phyloP scores from a whole-genome alignment of 2,329 filamentous ascomycete species.

The Aureobasidium mangrovei region DNA sequence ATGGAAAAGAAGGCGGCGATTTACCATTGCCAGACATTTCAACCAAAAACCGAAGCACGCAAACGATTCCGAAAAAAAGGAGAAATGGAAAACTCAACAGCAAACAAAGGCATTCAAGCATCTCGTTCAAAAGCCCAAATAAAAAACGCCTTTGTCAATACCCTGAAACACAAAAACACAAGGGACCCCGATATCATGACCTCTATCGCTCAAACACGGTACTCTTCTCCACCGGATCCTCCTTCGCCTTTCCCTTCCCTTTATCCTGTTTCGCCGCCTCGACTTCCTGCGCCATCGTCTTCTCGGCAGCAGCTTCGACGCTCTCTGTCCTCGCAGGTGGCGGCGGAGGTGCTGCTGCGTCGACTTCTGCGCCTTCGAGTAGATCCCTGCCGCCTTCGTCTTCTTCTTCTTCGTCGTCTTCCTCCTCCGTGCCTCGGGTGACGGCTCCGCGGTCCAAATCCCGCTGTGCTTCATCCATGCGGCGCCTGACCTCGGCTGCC shows the following conservation, averaged over 20 bases:
- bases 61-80: too few species aligned
- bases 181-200: neutral
- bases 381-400: conserved; percentile 54
- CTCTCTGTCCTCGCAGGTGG: neutral
- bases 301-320: neutral
- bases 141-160: too few species aligned
- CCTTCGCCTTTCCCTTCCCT: conserved; percentile 23
- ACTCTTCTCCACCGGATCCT: conserved; percentile 26
- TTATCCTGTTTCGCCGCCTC: conserved; percentile 17
- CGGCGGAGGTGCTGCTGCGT: conserved; percentile 17
- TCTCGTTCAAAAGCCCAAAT: too few species aligned
- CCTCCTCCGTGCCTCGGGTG: conserved; percentile 42
- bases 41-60: too few species aligned
- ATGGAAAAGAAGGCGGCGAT: too few species aligned
- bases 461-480: conserved; percentile 92
- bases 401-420: conserved; percentile 56
- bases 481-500: conserved; percentile 78
- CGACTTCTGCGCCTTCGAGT: conserved; percentile 42
- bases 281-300: conserved; percentile 14
- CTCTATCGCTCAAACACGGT: conserved; percentile 27
- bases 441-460: conserved; percentile 78
- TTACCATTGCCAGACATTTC: too few species aligned
- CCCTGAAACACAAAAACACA: too few species aligned
- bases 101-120: too few species aligned
- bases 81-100: too few species aligned